These are phyloP conservation scores for Podospora appendiculata DNA, from an alignment of 495 filamentous ascomycete genomes.

Conservation along the genomic window DNA sequence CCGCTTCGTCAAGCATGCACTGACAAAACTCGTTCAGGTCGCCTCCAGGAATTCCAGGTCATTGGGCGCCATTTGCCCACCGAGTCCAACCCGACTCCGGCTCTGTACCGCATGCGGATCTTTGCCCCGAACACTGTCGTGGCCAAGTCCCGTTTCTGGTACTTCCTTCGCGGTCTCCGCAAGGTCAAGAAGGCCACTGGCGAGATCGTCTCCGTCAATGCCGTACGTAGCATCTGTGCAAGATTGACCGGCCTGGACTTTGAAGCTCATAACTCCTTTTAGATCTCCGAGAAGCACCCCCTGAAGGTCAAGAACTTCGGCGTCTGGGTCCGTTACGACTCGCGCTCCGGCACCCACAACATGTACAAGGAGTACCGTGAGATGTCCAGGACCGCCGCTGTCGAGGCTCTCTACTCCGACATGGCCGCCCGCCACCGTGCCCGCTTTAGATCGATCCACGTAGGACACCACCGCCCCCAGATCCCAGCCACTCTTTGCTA, in stretches of 20 bases:
- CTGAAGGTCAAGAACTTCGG: constrained; percentile 99
- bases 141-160: constrained; percentile 99
- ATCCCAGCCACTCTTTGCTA: constrained; percentile 7
- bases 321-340: constrained; percentile 99
- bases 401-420: constrained; percentile 96
- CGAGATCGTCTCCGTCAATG: constrained; percentile 95
- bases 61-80: constrained; percentile 97
- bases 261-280: constrained; percentile 4
- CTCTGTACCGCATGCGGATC: constrained; percentile 99
- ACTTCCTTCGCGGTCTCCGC: constrained; percentile 95
- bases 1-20: neutral
- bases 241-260: neutral
- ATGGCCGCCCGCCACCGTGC: constrained; percentile 98
- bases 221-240: constrained; percentile 52
- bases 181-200: constrained; percentile 99
- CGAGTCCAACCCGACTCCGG: constrained; percentile 89
- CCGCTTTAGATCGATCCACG: constrained; percentile 95
- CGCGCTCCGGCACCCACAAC: constrained; percentile 99
- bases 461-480: constrained; percentile 38
- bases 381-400: constrained; percentile 88
- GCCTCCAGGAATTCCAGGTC: constrained; percentile 99
- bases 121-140: constrained; percentile 96
- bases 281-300: constrained; percentile 98
- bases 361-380: constrained; percentile 99
- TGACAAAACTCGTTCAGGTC: constrained; percentile 52